These are phyloP conservation scores for Pseudogymnoascus sp. DNA, from an alignment of 2,329 filamentous ascomycete species.

Conservation along the genomic window DNA sequence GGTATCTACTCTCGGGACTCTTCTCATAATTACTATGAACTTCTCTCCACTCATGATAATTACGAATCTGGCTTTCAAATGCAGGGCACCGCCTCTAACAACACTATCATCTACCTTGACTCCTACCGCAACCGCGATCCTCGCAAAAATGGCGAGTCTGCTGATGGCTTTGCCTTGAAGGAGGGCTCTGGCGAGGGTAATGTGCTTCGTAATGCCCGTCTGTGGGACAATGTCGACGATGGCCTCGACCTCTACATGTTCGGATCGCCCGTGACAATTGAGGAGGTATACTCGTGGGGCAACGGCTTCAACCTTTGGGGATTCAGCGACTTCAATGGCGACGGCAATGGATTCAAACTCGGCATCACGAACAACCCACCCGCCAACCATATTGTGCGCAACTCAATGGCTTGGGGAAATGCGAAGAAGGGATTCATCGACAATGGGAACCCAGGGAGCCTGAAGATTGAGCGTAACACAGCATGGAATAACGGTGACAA, in stretches of 20 bases:
- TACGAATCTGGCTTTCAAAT: slow-evolving; percentile 36
- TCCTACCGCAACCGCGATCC: slow-evolving; percentile 41
- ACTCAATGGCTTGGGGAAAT: slow-evolving; percentile 41
- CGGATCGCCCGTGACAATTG: slow-evolving; percentile 36
- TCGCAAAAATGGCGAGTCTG: slow-evolving; percentile 45
- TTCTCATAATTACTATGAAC: slow-evolving; percentile 33
- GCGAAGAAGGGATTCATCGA: slow-evolving; percentile 41
- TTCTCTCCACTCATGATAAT: slow-evolving; percentile 34
- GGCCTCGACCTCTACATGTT: slow-evolving; percentile 41
- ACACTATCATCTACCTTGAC: slow-evolving; percentile 38
- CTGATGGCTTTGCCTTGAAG: slow-evolving; percentile 44
- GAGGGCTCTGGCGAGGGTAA: slow-evolving; percentile 42
- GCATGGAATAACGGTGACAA: slow-evolving; percentile 40
- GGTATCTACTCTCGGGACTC: slow-evolving; percentile 32
- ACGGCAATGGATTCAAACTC: slow-evolving; percentile 45
- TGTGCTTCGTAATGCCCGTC: slow-evolving; percentile 37
- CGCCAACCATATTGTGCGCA: slow-evolving; percentile 38
- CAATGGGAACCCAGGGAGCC: slow-evolving; percentile 37
- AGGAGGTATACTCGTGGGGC: slow-evolving; percentile 40
- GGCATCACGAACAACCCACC: slow-evolving; percentile 33
- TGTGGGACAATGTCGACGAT: slow-evolving; percentile 47
- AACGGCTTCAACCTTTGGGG: slow-evolving; percentile 42
- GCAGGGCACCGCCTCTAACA: slow-evolving; percentile 31
- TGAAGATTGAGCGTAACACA: slow-evolving; percentile 38
- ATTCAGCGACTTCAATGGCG: slow-evolving; percentile 38